Conservation (phyloP, 2,329 filamentous ascomycete species). For the Chrysoporthe austroafricana region DNA sequence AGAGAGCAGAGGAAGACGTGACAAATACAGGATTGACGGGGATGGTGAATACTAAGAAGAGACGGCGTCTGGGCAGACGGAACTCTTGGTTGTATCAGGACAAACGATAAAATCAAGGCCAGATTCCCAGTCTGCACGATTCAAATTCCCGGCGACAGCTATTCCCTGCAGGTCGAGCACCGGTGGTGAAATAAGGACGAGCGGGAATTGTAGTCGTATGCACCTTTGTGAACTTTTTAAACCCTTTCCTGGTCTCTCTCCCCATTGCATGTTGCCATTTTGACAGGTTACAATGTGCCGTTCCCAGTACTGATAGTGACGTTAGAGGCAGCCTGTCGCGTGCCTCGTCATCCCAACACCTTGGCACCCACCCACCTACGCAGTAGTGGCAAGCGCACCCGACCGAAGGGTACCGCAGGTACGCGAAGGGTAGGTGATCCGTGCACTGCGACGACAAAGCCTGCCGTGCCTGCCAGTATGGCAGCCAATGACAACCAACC, state of each 20-base stretch:
- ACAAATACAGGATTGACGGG: not conserved
- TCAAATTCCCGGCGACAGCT: not conserved
- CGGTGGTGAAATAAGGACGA: not conserved
- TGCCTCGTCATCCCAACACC: not conserved
- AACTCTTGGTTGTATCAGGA: not conserved
- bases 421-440: not conserved
- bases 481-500: constrained; percentile 7
- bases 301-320: not conserved
- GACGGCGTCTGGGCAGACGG: too few species aligned
- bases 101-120: not conserved
- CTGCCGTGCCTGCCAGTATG: not conserved
- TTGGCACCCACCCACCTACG: not conserved
- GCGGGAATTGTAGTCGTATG: not conserved
- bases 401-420: not conserved
- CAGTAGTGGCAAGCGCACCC: not conserved
- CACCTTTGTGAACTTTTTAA: not conserved
- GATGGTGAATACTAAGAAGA: not conserved
- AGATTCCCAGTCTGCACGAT: not conserved
- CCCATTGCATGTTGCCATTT: not conserved
- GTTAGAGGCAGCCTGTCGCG: constrained; percentile 3
- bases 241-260: too few species aligned
- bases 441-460: constrained; percentile 5
- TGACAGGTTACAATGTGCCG: too few species aligned
- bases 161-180: not conserved
- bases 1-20: not conserved